Conservation (phyloP, 1,284 basidiomycete genomes). For the Apiotrichum gamsii region DNA sequence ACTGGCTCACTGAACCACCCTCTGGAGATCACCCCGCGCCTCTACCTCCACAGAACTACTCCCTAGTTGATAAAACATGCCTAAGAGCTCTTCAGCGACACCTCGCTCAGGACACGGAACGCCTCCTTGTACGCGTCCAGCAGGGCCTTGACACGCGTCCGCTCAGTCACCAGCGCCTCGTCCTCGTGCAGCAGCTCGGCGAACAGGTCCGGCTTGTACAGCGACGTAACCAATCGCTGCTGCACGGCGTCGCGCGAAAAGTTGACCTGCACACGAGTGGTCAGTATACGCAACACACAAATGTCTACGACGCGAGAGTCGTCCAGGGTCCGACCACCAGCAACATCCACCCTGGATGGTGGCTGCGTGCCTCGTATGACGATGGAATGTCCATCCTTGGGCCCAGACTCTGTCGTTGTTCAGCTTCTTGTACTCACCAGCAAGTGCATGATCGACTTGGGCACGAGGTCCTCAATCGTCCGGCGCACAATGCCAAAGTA, state of each 20-base stretch:
- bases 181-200: slow-evolving; percentile 90
- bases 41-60: too few species aligned
- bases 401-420: too few species aligned
- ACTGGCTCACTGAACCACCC: too few species aligned
- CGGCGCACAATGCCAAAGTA: slow-evolving; percentile 97
- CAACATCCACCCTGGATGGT: too few species aligned
- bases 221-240: slow-evolving; percentile 80
- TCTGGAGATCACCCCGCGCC: too few species aligned
- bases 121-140: slow-evolving; percentile 97
- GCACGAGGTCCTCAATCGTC: slow-evolving; percentile 92
- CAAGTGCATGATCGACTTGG: slow-evolving; percentile 89
- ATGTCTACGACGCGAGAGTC: too few species aligned
- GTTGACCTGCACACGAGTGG: slow-evolving; percentile 65
- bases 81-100: slow-evolving; percentile 42
- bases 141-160: slow-evolving; percentile 85
- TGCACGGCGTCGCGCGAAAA: slow-evolving; percentile 94
- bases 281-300: background rate
- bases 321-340: too few species aligned
- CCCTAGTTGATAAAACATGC: background rate
- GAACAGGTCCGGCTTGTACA: slow-evolving; percentile 94
- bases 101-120: slow-evolving; percentile 59
- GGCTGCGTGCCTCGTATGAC: too few species aligned
- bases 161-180: slow-evolving; percentile 86
- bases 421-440: slow-evolving; percentile 40
- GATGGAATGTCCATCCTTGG: too few species aligned